phyloP scores from a whole-genome alignment of 2,329 filamentous ascomycete genomes.

The Aspergillus floridensis region DNA sequence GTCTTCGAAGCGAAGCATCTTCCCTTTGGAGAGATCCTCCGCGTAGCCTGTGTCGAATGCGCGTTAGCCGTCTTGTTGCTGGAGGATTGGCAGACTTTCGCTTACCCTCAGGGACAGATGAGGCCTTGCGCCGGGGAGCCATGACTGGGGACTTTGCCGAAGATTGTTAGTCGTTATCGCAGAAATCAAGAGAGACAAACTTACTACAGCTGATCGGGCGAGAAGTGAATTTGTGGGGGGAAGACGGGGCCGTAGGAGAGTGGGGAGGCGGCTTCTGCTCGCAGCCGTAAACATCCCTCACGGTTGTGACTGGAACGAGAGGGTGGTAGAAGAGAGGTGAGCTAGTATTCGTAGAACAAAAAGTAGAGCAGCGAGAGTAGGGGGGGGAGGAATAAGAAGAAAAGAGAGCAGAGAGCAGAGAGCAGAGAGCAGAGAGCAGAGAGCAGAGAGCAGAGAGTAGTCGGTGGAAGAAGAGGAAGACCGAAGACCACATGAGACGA shows the following conservation, averaged over 20 bases:
- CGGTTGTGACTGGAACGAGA: constrained; percentile 17
- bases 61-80: not conserved
- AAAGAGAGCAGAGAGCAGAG: not conserved
- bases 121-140: constrained; percentile 44
- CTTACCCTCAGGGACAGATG: constrained; percentile 48
- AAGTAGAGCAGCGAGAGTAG: constrained; percentile 7
- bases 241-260: constrained; percentile 40
- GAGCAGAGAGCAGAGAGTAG: not conserved
- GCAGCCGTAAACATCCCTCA: constrained; percentile 46
- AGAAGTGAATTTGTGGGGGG: constrained; percentile 33
- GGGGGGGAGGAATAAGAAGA: constrained; percentile 10
- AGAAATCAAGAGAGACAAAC: no score
- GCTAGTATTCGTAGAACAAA: constrained; percentile 1
- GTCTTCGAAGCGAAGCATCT: constrained; percentile 66
- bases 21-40: constrained; percentile 61
- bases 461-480: constrained; percentile 13
- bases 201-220: constrained; percentile 34
- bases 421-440: not conserved
- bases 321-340: constrained; percentile 12
- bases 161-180: constrained; percentile 6
- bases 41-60: constrained; percentile 53
- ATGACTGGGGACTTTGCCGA: constrained; percentile 36
- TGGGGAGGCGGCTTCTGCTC: constrained; percentile 42
- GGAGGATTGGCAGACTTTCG: constrained; percentile 20
- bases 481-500: constrained; percentile 6